Base-by-base conservation (phyloP, 805 yeast genomes). In the Lachancea meyersii region DNA sequence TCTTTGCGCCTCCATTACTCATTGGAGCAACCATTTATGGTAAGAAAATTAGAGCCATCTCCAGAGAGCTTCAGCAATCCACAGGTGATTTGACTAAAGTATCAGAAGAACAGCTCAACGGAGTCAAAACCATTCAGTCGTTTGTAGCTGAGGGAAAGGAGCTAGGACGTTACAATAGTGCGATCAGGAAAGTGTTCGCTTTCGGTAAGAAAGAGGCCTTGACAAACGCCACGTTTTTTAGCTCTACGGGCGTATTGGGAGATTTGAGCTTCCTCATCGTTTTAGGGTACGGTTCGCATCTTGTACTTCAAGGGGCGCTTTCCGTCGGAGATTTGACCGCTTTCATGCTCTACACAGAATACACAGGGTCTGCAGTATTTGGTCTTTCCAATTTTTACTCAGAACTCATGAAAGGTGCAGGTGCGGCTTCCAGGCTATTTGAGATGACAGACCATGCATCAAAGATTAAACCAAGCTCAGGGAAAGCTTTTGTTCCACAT, bases 321-420 rank as follows among this genome's bases (percentile, higher is more conserved):
- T 73, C 95, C 0, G 74, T 91, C 40, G 98, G 98, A 51, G 96
- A 89, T 58, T 71, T 91, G 38, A 86, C 97, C 9, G 87, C 96
- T 19, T 91, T 87, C 63, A 82, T 91, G 81, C 79, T 91, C 78
- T 91, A 93, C 64, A 88, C 96, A 0, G 87, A 87, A n/a, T 93
- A 86, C 61, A 83, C 96, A 1, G 97, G 97, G 1, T 73, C 84
- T 26, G 83, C 97, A 4, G 85, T 91, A 40, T 85, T 84, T 60
- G 96, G 97, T 0, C 61, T 91, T n/a, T 91, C 96, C 0, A 83
- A 85, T 48, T 91, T 93, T 59, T 93, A 89, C 58, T 82, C 96
- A 1, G 98, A 93, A 61, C 68, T 93, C 46, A 93, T 93, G 98
- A 93, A 93, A 68, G 97, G 97, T 41, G 85, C 87, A 7, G 98